phyloP scores from a whole-genome alignment of 2,329 filamentous ascomycete species.

The Aspergillus neoniger region DNA sequence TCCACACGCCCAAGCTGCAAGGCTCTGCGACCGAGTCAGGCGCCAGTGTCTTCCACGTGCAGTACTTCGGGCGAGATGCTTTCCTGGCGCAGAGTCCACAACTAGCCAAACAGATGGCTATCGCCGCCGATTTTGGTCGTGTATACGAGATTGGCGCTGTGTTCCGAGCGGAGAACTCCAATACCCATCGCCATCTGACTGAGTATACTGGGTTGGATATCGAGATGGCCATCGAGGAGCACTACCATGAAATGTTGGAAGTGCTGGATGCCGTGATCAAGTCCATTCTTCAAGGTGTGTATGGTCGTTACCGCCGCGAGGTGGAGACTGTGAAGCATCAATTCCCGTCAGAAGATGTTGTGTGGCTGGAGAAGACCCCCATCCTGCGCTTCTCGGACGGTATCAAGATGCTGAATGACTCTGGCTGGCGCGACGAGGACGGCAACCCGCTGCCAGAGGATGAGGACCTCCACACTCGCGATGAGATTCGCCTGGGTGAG shows the following conservation, averaged over 20 bases:
- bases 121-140: conserved; percentile 82
- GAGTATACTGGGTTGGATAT: conserved; percentile 92
- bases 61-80: conserved; percentile 84
- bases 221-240: conserved; percentile 86
- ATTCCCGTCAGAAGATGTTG: conserved; percentile 82
- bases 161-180: conserved; percentile 93
- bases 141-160: conserved; percentile 90
- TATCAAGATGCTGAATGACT: conserved; percentile 76
- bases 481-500: conserved; percentile 82
- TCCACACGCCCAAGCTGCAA: conserved; percentile 90
- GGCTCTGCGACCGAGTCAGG: conserved; percentile 88
- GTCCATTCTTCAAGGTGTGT: conserved; percentile 71
- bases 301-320: conserved; percentile 68
- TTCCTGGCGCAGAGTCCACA: conserved; percentile 92
- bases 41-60: conserved; percentile 85
- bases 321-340: conserved; percentile 78
- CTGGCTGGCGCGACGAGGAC: conserved; percentile 75
- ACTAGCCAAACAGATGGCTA: conserved; percentile 88
- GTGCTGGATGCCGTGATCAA: conserved; percentile 81
- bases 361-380: conserved; percentile 83
- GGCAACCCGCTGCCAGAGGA: conserved; percentile 69
- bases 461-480: conserved; percentile 80
- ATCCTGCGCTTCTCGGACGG: conserved; percentile 78
- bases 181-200: conserved; percentile 90
- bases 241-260: conserved; percentile 84